These are phyloP conservation scores for Saccharomyces pastorianus DNA, from an alignment of 1,139 yeast species.

Conservation along the genomic window DNA sequence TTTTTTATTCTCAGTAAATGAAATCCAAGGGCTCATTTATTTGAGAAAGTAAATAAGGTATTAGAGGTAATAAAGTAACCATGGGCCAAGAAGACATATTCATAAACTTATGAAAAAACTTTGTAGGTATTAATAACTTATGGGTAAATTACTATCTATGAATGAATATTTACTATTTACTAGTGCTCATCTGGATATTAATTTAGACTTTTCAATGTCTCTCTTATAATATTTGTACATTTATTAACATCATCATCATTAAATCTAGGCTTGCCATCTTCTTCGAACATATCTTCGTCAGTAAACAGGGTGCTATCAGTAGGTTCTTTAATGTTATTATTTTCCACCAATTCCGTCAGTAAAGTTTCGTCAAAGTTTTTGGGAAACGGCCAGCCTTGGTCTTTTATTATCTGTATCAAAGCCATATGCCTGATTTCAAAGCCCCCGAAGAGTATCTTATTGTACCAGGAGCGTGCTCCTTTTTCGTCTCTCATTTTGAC, in stretches of 20 bases:
- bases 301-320: neutral
- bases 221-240: neutral
- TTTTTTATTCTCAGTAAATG: neutral
- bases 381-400: conserved; percentile 24
- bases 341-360: neutral
- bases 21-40: neutral
- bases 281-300: neutral
- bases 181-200: neutral
- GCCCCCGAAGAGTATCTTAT: conserved; percentile 17
- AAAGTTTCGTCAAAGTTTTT: conserved; percentile 12
- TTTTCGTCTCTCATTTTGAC: conserved; percentile 11
- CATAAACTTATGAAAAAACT: neutral
- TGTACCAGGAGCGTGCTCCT: conserved; percentile 27
- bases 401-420: conserved; percentile 15
- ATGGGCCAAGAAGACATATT: too few relatives aligned
- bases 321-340: neutral
- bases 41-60: too few relatives aligned
- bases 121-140: neutral
- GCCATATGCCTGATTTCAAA: conserved; percentile 18
- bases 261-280: neutral
- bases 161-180: neutral
- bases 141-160: too few relatives aligned
- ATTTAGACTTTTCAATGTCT: neutral
- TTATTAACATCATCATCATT: neutral
- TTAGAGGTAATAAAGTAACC: neutral